Conservation (phyloP, 495 filamentous ascomycete species). For the Umbilicaria muhlenbergii region DNA sequence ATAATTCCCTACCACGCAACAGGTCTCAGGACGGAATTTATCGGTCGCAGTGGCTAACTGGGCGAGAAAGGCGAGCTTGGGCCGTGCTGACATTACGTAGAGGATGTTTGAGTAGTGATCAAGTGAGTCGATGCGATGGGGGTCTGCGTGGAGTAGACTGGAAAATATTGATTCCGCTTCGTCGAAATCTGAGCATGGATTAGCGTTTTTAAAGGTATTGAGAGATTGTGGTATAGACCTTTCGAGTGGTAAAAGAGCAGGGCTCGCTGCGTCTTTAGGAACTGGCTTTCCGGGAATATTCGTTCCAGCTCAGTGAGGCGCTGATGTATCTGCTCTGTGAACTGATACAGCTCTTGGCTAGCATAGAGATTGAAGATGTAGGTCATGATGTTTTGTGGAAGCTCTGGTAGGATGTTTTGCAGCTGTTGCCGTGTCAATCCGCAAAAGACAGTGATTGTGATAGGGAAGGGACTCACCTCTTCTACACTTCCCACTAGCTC, state of each 20-base stretch:
- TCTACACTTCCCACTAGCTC: slow-evolving; percentile 63
- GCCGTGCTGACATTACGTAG: slow-evolving; percentile 74
- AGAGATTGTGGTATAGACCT: slow-evolving; percentile 16
- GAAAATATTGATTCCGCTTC: slow-evolving; percentile 76
- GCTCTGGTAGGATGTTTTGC: slow-evolving; percentile 36
- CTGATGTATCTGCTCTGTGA: slow-evolving; percentile 49
- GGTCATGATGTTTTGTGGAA: slow-evolving; percentile 84
- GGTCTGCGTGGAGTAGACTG: slow-evolving; percentile 59
- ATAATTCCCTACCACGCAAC: slow-evolving; percentile 94
- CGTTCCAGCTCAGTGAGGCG: slow-evolving; percentile 58
- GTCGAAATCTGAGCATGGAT: slow-evolving; percentile 46
- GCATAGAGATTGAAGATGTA: slow-evolving; percentile 85
- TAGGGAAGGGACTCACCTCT: slow-evolving; percentile 41
- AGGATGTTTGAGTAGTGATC: slow-evolving; percentile 96
- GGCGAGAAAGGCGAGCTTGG: slow-evolving; percentile 82
- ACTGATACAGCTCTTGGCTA: slow-evolving; percentile 81
- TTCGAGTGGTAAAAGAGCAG: slow-evolving; percentile 87
- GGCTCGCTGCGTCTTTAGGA: slow-evolving; percentile 78
- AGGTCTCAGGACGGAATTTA: slow-evolving; percentile 93
- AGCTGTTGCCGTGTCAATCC: slow-evolving; percentile 26
- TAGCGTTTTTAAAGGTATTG: neutral
- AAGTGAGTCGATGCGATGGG: slow-evolving; percentile 75
- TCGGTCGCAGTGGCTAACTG: slow-evolving; percentile 80
- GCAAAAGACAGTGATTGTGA: neutral
- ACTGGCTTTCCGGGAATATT: slow-evolving; percentile 75